phyloP scores from a whole-genome alignment of 2,329 filamentous ascomycete genomes.

The Fonsecaea multimorphosa region DNA sequence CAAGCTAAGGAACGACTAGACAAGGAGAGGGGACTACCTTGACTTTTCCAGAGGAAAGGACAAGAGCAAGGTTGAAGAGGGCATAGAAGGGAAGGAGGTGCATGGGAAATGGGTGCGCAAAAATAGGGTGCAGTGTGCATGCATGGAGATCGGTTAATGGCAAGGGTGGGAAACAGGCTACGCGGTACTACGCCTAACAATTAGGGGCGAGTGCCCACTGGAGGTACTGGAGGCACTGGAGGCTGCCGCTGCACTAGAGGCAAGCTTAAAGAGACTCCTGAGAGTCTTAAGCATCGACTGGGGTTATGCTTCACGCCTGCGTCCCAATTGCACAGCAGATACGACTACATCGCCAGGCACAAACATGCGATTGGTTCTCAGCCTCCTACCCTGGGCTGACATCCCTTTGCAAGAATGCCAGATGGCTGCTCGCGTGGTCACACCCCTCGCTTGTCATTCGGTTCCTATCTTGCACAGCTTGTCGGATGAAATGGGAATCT shows the following conservation, averaged over 20 bases:
- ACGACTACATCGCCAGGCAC: slow-evolving; percentile 26
- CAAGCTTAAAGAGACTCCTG: slow-evolving; percentile 23
- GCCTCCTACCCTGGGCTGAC: slow-evolving; percentile 26
- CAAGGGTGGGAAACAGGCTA: slow-evolving; percentile 13
- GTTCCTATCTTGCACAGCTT: slow-evolving; percentile 6
- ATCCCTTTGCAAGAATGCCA: slow-evolving; percentile 16
- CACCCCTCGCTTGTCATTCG: slow-evolving; percentile 16
- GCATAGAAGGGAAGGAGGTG: slow-evolving; percentile 3
- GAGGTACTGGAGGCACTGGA: no score
- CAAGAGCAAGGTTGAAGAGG: slow-evolving; percentile 9
- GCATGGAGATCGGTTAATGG: slow-evolving; percentile 4
- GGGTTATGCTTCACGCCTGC: background rate
- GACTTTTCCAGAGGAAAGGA: background rate
- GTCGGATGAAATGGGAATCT: slow-evolving; percentile 2
- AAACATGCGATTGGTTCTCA: slow-evolving; percentile 33
- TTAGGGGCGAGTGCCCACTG: slow-evolving; percentile 21
- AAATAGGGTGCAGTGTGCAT: slow-evolving; percentile 16
- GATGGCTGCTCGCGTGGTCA: slow-evolving; percentile 15
- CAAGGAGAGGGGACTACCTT: background rate
- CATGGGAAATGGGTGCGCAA: slow-evolving; percentile 6
- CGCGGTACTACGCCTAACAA: background rate
- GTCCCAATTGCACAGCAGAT: slow-evolving; percentile 8
- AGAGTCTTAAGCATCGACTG: slow-evolving; percentile 1
- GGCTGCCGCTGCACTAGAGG: slow-evolving; percentile 19
- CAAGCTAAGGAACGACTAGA: background rate